Evolutionary conservation across 768 basidiomycete genomes (phyloP), one percentile per base, ranked within the genome.

Genomic region (Austroboletus eburneus): DNA sequence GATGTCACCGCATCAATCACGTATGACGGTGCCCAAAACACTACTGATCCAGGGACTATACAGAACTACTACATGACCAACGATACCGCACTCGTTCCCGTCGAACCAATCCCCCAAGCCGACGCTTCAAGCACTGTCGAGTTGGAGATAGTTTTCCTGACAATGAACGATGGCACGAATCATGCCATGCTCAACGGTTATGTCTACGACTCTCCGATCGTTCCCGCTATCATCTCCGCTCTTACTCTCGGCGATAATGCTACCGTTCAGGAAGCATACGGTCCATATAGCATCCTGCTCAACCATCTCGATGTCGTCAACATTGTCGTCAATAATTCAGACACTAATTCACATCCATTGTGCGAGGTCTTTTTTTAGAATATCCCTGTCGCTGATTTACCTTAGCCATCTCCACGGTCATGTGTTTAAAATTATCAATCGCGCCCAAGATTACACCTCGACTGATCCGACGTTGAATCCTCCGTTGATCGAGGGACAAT

Each of bases 401-500:
- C 35, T 51, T 42, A 92, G 91, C 80, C 92, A 96, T 64, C 65
- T 94, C 45, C 92, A 95, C 66, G 93, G 93, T 0, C 90, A 95
- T 72, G 83, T 85, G 57, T 78, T 83, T 69, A 85, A 87, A 71
- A 77, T 98, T 51, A 82, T 95, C 18, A 74, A 80, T 46, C 83
- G 86, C 44, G 76, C 81, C 2, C 55, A 72, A 44, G 78, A 94
- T 61, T 91, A 82, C 55, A 79, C 79, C 0, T 85, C 85, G 1
- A 68, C 76, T 56, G 88, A 97, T 65, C 78, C 87, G 1, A 57
- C 69, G 2, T 71, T 93, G 39, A 95, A 95, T 68, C 92, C 91
- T 13, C 83, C 87, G 0, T 68, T 91, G 46, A 70, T 75, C 20
- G 87, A 91, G 67, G 83, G 79, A 13, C 87, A 91, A 56, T 62